Evolutionary conservation across 345 rosid species (phyloP), one percentile per base, ranked within the genome.

Genomic region (Sisymbrium irio): DNA sequence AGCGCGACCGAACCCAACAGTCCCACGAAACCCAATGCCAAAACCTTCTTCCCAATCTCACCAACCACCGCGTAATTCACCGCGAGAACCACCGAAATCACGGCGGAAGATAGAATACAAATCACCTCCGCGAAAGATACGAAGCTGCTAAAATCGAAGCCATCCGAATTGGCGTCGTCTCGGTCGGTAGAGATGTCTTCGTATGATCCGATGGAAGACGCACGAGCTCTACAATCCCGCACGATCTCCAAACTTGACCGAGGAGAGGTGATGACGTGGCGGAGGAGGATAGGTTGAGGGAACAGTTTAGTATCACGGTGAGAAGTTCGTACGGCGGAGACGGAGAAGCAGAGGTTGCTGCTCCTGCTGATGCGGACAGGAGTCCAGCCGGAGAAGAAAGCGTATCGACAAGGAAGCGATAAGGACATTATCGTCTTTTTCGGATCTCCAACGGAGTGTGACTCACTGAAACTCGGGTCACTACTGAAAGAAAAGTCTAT

Each of bases 51-150:
- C 82, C 96, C 94, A 6, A 87, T 37, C 25, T 73, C 83, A 64
- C 87, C 88, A 35, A 53, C 76, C 75, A 79, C 66, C 9, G 76
- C 74, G 70, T 44, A 87, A 68, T 74, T 82, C 78, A 84, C 83
- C 22, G 83, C 92, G 32, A 83, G 83, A 53, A 81, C 77, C 22
- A 84, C 62, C 46, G 83, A 78, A 62, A 84, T 60, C 35, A 85
- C 73, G 18, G 85, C 85, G 61, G 98, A 83, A 0, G 93, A 91
- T 11, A 87, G 1, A 20, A 93, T 78, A 75, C 88, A 89, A 6
- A 88, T 2, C 17, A 74, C 61, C 42, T 93, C 98, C 33, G 83
- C 80, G 30, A 78, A n/a, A 0, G 90, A 81, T 17, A 89, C 82
- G 37, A 87, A 71, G 60, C 77, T 65, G 33, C 82, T 85, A 28